Percentiles rank a stretch among this genome's conserved stretches.
phyloP scores from a whole-genome alignment of 768 basidiomycete genomes.

The Serendipita sp. region DNA sequence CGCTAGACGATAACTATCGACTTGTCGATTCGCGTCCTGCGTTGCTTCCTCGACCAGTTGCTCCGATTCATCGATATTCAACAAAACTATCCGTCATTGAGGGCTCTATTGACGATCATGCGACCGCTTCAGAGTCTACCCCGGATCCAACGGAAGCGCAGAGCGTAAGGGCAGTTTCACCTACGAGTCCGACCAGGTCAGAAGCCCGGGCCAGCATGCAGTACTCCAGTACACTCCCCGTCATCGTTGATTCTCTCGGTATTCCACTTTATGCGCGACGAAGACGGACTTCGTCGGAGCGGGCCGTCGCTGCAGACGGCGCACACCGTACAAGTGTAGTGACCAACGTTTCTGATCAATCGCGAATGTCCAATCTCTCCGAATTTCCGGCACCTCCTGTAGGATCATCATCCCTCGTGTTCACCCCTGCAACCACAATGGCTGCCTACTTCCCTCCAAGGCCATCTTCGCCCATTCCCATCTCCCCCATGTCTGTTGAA shows the following conservation, averaged over 20 bases:
- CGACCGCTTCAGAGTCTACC: neutral
- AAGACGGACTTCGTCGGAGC: neutral
- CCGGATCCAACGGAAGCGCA: neutral
- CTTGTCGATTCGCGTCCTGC: neutral
- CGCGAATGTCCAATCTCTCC: slow-evolving; percentile 53
- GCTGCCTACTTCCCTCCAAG: neutral
- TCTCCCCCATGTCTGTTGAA: neutral
- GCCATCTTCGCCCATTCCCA: neutral
- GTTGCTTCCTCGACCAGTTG: neutral
- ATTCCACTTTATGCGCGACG: neutral
- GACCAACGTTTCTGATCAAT: slow-evolving; percentile 38
- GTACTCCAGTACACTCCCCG: neutral
- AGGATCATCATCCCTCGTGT: slow-evolving; percentile 17
- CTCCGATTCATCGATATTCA: neutral
- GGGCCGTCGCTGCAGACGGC: slow-evolving; percentile 17
- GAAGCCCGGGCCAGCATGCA: neutral
- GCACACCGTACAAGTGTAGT: slow-evolving; percentile 38
- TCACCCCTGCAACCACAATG: slow-evolving; percentile 20
- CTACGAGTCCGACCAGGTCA: neutral
- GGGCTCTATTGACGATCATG: slow-evolving; percentile 4
- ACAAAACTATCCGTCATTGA: neutral
- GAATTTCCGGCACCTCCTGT: slow-evolving; percentile 54
- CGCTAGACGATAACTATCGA: neutral
- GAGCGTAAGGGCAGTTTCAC: neutral
- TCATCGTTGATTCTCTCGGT: neutral